Base-by-base conservation (phyloP, 257 asterid species). In the Solanum raphanifolium region DNA sequence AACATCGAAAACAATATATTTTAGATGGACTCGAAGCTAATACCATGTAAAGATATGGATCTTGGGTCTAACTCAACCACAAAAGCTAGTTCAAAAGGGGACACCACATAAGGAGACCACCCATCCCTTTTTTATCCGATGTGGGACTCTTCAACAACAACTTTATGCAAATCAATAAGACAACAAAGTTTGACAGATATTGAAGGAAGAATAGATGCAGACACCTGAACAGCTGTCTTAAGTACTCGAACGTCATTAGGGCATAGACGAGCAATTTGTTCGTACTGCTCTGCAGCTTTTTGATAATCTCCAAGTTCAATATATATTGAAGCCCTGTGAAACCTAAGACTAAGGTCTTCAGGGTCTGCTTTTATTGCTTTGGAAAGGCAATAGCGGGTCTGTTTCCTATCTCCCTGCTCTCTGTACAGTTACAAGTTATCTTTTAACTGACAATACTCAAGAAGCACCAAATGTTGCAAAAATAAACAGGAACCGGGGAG, bases 341-440 rank as follows among this genome's bases (percentile, higher is more conserved):
- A 90, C 89, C 86, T 93, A 87, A 95, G 94, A 86, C 87, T 91
- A 86, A 90, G 87, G 90, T 95, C 98, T 90, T 92, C 91, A 7
- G 98, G 98, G 88, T 94, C 97, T 86, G 97, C 98, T 89, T 90
- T 84, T 89, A 95, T 92, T 78, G 98, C 98, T 92, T 93, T 95
- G 85, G 87, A 90, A 83, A 95, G 95, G 88, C 96, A 93, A 88
- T 94, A 95, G 31, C 90, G 91, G 86, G 97, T 96, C 90, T 94
- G 97, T 88, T 92, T 90, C 72, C 86, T 93, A 92, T 95, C 89
- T 86, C 95, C 96, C 85, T 85, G 90, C 89, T 95, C 96, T 86
- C 97, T 94, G 90, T 86, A 79, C 68, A 81, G 85, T 81, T 9
- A 46, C 41, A 46, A 81, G 25, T 25, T 9, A 81, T 41, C 25